Conservation (phyloP, 2,329 filamentous ascomycete genomes). For the Diaporthe sp. region DNA sequence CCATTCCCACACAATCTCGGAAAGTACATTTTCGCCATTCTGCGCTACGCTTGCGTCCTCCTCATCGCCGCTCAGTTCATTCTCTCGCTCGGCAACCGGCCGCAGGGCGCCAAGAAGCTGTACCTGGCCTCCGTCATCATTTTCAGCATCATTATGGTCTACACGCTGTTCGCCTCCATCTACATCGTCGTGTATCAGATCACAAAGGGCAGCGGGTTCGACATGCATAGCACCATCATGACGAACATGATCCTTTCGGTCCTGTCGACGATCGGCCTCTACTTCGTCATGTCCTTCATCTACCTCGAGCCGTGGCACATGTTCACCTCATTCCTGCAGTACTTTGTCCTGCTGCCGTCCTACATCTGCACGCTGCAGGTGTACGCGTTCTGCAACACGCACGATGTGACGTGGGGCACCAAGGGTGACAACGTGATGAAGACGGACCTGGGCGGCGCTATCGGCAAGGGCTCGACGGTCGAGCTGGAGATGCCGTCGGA, state of each 20-base stretch:
- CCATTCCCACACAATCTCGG: slow-evolving; percentile 93
- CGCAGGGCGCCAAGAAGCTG: slow-evolving; percentile 92
- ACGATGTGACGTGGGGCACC: slow-evolving; percentile 99
- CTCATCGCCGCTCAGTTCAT: slow-evolving; percentile 97
- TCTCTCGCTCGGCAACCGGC: slow-evolving; percentile 93
- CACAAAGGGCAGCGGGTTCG: slow-evolving; percentile 64
- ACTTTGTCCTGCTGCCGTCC: slow-evolving; percentile 90
- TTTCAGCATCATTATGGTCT: slow-evolving; percentile 95
- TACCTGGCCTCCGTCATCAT: slow-evolving; percentile 90
- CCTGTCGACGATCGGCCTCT: slow-evolving; percentile 90
- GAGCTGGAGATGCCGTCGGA: slow-evolving; percentile 98
- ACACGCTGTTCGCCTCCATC: slow-evolving; percentile 90
- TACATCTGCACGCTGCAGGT: slow-evolving; percentile 99
- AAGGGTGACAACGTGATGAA: slow-evolving; percentile 97
- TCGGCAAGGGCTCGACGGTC: slow-evolving; percentile 82
- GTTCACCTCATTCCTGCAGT: slow-evolving; percentile 92
- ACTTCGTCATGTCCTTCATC: slow-evolving; percentile 95
- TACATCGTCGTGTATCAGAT: slow-evolving; percentile 93
- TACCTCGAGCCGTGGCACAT: slow-evolving; percentile 99
- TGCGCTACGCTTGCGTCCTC: slow-evolving; percentile 88
- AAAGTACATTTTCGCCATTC: slow-evolving; percentile 85
- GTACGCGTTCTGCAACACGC: slow-evolving; percentile 99
- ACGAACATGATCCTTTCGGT: slow-evolving; percentile 94
- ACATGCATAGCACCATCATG: slow-evolving; percentile 88
- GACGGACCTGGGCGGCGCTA: slow-evolving; percentile 91